Evolutionary conservation across 305 asterid genomes (phyloP).

Genomic region (Rubia balearica): DNA sequence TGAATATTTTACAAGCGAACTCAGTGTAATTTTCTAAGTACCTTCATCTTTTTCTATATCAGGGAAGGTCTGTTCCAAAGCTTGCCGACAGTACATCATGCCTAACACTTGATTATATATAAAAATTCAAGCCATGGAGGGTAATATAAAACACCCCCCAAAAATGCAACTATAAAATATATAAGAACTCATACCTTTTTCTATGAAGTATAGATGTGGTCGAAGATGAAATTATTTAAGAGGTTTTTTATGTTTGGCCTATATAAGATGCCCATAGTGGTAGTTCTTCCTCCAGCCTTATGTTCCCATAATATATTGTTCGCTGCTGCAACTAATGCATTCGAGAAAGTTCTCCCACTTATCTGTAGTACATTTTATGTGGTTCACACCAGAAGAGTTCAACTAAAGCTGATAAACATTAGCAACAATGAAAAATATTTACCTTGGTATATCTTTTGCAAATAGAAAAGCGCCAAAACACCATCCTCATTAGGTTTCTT

Average conservation of each 20-base stretch:
- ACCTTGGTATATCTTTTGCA: conserved; percentile 97
- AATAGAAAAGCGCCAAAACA: conserved; percentile 83
- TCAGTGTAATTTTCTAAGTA: conserved; percentile 21
- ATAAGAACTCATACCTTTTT: neutral
- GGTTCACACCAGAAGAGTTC: conserved; percentile 14
- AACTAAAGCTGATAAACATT: conserved; percentile 3
- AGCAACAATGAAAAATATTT: conserved; percentile 9
- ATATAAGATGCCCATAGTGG: conserved; percentile 97
- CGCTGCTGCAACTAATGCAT: conserved; percentile 56
- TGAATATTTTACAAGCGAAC: conserved; percentile 9
- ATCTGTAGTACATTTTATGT: conserved; percentile 38
- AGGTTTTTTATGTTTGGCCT: conserved; percentile 96
- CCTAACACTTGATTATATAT: conserved; percentile 60
- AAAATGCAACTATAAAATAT: neutral
- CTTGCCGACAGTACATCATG: conserved; percentile 99
- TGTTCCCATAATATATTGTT: conserved; percentile 70
- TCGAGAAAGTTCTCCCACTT: conserved; percentile 94
- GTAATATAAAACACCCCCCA: neutral
- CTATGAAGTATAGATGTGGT: conserved; percentile 7
- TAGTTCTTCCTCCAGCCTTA: conserved; percentile 65
- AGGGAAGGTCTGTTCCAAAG: conserved; percentile 94
- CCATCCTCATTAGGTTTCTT: conserved; percentile 92
- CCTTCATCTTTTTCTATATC: conserved; percentile 99
- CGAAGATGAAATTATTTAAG: conserved; percentile 1
- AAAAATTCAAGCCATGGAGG: neutral